These are phyloP conservation scores for Salix viminalis DNA, from an alignment of 345 rosid species.

Conservation along the genomic window DNA sequence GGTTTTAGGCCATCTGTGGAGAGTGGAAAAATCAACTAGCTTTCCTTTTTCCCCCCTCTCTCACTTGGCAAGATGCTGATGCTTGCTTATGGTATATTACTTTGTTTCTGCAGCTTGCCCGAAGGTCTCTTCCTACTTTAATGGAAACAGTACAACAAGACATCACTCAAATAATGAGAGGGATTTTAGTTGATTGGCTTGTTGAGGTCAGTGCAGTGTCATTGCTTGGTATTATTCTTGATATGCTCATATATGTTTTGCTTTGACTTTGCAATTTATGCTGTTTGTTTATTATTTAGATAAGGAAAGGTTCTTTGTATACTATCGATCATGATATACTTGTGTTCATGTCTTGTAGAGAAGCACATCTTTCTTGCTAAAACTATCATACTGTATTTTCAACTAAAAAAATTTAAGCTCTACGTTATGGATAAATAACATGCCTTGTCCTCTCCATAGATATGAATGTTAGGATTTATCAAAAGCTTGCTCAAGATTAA, in stretches of 20 bases:
- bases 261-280: background rate
- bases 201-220: conserved; percentile 63
- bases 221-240: background rate
- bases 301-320: background rate
- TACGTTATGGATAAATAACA: background rate
- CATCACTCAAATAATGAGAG: conserved; percentile 80
- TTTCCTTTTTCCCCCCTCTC: background rate
- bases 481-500: background rate
- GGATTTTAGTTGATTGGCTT: conserved; percentile 93
- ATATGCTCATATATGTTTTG: background rate
- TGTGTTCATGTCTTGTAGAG: background rate
- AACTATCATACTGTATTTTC: background rate
- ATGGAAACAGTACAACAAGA: conserved; percentile 74
- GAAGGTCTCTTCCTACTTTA: conserved; percentile 52
- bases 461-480: background rate
- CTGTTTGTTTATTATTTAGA: background rate
- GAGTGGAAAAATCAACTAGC: background rate
- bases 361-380: background rate
- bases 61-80: background rate
- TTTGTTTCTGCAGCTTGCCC: conserved; percentile 48
- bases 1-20: background rate
- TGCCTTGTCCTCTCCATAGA: background rate
- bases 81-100: conserved; percentile 11
- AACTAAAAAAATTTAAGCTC: background rate
- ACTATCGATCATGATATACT: background rate